These are phyloP conservation scores for Calonectria hawksworthii DNA, from an alignment of 2,329 filamentous ascomycete species.

Conservation along the genomic window DNA sequence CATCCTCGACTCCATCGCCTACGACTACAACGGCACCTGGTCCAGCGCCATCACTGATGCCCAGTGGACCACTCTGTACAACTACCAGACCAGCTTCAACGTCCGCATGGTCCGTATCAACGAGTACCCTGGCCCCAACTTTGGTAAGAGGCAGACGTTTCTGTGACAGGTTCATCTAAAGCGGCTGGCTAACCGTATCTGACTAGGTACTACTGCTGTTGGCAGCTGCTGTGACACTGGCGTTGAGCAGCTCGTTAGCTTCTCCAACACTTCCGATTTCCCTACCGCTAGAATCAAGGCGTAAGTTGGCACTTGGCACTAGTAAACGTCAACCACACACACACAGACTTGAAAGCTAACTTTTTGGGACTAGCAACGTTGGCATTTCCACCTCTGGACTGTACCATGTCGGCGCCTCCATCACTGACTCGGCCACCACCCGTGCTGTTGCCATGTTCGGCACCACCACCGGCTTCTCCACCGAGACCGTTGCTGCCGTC, in stretches of 20 bases:
- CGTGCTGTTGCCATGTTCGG: slow-evolving; percentile 34
- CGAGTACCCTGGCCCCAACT: slow-evolving; percentile 33
- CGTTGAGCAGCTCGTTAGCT: slow-evolving; percentile 30
- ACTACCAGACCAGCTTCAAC: slow-evolving; percentile 29
- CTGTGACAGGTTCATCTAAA: not conserved
- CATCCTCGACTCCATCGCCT: slow-evolving; percentile 26
- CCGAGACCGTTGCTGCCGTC: slow-evolving; percentile 32
- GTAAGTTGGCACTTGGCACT: not conserved
- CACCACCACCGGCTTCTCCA: slow-evolving; percentile 17
- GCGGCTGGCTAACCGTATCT: not conserved
- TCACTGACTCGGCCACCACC: slow-evolving; percentile 27
- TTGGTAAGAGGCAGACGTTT: slow-evolving; percentile 17
- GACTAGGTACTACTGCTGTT: not conserved
- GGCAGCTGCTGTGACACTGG: slow-evolving; percentile 15
- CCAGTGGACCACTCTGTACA: slow-evolving; percentile 31
- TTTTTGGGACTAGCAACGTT: not conserved
- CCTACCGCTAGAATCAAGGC: slow-evolving; percentile 33
- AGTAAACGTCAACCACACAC: too few relatives aligned
- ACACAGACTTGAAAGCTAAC: slow-evolving; percentile 8
- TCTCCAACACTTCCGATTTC: slow-evolving; percentile 29
- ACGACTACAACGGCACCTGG: slow-evolving; percentile 29
- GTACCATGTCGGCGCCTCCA: slow-evolving; percentile 32
- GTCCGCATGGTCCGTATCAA: slow-evolving; percentile 36
- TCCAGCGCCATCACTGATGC: slow-evolving; percentile 28
- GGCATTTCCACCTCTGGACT: slow-evolving; percentile 32